phyloP scores from a whole-genome alignment of 1,284 basidiomycete genomes.

The Heterobasidion occidentale region DNA sequence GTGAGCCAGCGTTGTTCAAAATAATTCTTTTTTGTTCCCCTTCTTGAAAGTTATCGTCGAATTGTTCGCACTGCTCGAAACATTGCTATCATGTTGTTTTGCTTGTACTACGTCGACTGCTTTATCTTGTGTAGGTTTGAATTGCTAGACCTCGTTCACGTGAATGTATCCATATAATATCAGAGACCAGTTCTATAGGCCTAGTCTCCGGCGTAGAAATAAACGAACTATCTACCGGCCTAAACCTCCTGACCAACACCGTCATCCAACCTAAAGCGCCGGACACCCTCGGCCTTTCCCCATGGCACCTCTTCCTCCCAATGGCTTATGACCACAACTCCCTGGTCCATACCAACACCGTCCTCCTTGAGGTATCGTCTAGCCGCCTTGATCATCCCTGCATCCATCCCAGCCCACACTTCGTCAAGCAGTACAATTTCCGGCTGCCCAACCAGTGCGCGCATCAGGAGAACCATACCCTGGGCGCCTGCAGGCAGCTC shows the following conservation, averaged over 20 bases:
- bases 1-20: neutral
- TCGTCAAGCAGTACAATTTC: slow-evolving; percentile 81
- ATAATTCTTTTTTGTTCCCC: neutral
- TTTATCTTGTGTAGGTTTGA: too few relatives aligned
- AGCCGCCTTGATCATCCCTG: slow-evolving; percentile 60
- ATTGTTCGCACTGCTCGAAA: neutral
- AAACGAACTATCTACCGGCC: neutral
- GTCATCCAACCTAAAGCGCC: slow-evolving; percentile 27
- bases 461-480: slow-evolving; percentile 72
- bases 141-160: too few relatives aligned
- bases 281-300: slow-evolving; percentile 43
- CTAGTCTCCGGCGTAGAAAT: neutral
- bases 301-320: slow-evolving; percentile 87
- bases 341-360: slow-evolving; percentile 52
- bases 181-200: neutral
- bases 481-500: slow-evolving; percentile 68
- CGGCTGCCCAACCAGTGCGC: slow-evolving; percentile 70
- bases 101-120: too few relatives aligned
- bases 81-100: neutral
- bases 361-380: slow-evolving; percentile 50
- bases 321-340: slow-evolving; percentile 80
- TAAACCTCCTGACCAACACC: slow-evolving; percentile 21
- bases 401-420: slow-evolving; percentile 87
- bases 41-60: neutral
- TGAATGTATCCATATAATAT: neutral